A percentile compares a stretch with the other conserved stretches of the same genome.
Conservation (phyloP, 2,329 filamentous ascomycete species). For the Claviceps sorghi region DNA sequence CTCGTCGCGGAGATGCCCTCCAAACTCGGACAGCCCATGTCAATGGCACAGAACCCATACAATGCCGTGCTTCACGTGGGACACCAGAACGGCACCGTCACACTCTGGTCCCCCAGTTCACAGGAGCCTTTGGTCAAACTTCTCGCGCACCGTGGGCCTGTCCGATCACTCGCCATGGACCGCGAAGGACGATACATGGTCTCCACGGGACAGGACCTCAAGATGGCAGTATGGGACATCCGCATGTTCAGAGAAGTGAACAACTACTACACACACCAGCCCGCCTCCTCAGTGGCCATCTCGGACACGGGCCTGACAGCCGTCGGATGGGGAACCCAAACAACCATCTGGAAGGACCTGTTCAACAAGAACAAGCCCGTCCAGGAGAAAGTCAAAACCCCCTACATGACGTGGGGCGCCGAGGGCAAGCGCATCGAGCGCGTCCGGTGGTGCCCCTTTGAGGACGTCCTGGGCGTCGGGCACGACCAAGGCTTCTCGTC, state of each 20-base stretch:
- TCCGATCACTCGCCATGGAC: constrained; percentile 73
- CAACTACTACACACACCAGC: constrained; percentile 70
- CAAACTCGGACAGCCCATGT: constrained; percentile 66
- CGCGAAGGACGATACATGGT: constrained; percentile 93
- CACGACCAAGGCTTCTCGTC: constrained; percentile 81
- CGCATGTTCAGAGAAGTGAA: constrained; percentile 88
- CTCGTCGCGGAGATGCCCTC: constrained; percentile 77
- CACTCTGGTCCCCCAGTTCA: constrained; percentile 89
- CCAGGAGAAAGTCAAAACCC: constrained; percentile 68
- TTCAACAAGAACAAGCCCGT: constrained; percentile 59
- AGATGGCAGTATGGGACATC: constrained; percentile 93
- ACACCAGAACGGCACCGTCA: constrained; percentile 89
- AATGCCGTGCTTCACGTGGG: constrained; percentile 88
- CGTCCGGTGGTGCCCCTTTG: constrained; percentile 83
- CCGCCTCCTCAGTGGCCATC: constrained; percentile 71
- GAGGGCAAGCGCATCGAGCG: constrained; percentile 70
- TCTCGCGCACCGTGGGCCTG: constrained; percentile 76
- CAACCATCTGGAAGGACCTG: constrained; percentile 80
- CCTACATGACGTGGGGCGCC: constrained; percentile 88
- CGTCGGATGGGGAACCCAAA: constrained; percentile 79
- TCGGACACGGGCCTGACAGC: constrained; percentile 80
- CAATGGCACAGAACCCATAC: constrained; percentile 75
- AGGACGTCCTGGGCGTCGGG: constrained; percentile 77
- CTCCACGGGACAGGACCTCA: constrained; percentile 73
- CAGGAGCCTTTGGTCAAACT: constrained; percentile 79